These are phyloP conservation scores for Suillus alpinus DNA, from an alignment of 768 basidiomycete genomes.

Conservation along the genomic window DNA sequence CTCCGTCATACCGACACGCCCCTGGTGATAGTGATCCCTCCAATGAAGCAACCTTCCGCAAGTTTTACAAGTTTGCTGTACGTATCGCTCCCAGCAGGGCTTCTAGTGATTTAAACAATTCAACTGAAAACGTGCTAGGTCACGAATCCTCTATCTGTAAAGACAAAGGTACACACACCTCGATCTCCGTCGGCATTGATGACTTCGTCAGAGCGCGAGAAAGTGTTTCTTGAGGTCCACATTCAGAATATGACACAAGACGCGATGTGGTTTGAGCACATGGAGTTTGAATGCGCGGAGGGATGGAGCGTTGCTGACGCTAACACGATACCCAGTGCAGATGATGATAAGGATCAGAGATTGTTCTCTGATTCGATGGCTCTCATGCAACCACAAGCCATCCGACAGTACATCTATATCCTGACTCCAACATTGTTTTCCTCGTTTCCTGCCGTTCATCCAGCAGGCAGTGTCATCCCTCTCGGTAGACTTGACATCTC, in stretches of 20 bases:
- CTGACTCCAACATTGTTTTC: slow-evolving; percentile 52
- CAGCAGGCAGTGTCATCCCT: slow-evolving; percentile 71
- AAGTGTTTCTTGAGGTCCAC: slow-evolving; percentile 89
- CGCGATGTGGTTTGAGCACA: slow-evolving; percentile 76
- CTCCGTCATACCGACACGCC: slow-evolving; percentile 50
- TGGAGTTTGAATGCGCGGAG: slow-evolving; percentile 72
- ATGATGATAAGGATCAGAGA: slow-evolving; percentile 26
- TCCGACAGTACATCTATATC: slow-evolving; percentile 86
- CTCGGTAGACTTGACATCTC: slow-evolving; percentile 87
- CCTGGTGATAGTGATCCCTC: slow-evolving; percentile 48
- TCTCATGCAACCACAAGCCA: slow-evolving; percentile 80
- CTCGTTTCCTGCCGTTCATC: slow-evolving; percentile 44
- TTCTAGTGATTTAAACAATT: background rate
- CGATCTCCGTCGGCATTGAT: slow-evolving; percentile 72
- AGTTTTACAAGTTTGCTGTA: slow-evolving; percentile 85
- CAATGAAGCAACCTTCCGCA: slow-evolving; percentile 56
- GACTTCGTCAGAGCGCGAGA: slow-evolving; percentile 63
- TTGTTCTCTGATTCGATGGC: slow-evolving; percentile 63
- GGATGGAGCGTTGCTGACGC: slow-evolving; percentile 60
- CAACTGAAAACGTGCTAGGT: slow-evolving; percentile 47
- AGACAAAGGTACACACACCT: slow-evolving; percentile 86
- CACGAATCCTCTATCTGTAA: slow-evolving; percentile 91
- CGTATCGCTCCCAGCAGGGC: slow-evolving; percentile 25
- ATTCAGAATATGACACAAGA: slow-evolving; percentile 84
- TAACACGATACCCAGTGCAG: slow-evolving; percentile 36